Base-by-base conservation (phyloP, 1,139 yeast species). In the Diutina catenulata region DNA sequence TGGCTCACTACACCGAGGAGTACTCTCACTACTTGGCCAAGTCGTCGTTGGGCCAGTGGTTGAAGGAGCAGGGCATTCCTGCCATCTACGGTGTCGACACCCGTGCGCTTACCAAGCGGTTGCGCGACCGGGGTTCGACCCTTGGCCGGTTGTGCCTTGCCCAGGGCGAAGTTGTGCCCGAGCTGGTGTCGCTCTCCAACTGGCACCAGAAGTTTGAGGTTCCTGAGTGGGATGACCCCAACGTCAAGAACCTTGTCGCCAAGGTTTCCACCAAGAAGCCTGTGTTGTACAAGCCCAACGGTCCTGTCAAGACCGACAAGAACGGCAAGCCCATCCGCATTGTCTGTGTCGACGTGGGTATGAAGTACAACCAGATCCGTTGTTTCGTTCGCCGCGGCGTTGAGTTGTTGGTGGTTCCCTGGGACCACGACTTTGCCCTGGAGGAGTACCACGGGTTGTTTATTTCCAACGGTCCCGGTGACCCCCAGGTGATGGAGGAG, bases 401-500 rank as follows among this genome's bases (percentile, higher is more conserved):
- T 41, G 97, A 93, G 62, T 70, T 93, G 51, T 76, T 78, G 57
- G 97, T 93, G 42, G 96, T 93, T 38, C 98, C 98, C 43, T 91
- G 94, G 91, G 80, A 93, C 58, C 76, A 87, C 56, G 95, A 88
- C 60, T 80, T 82, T 56, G 64, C 82, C 44, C 52, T 60, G 37
- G 91, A 84, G 56, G 68, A 74, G 45, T 93, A 81, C 57, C 97
- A 93, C 59, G 99, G 98, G 66, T 70, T 93, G 52, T 93, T 93
- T 62, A 71, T 91, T 48, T 87, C 97, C 42, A 93, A 93, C 61
- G 99, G 99, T 68, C 99, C 99, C 32, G 99, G 99, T 74, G 97
- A 93, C 64, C 99, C 99, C 42, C 75, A 94, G 35, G 84, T 82
- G 42, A 71, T 93, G 77, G 58, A 75, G 41, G 67, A 64, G 19